Base-by-base conservation (phyloP, 1,284 basidiomycete genomes). In the Pisolithus thermaeus region DNA sequence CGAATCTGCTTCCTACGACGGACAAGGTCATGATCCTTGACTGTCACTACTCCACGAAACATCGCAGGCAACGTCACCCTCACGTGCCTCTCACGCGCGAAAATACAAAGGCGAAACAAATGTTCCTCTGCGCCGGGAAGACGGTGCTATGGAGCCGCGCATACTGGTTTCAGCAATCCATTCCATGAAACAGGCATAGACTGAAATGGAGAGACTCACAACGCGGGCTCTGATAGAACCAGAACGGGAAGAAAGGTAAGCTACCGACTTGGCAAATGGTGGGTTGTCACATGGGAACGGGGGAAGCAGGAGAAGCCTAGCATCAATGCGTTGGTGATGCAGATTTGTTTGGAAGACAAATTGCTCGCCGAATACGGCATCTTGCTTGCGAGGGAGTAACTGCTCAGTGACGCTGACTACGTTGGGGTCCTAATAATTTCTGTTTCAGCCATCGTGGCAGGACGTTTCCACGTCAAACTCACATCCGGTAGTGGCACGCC, bases 211-310 rank as follows among this genome's bases (percentile, higher is more conserved):
- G 46, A n/a, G 8, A 55, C 63, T 58, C 39, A 65, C 64, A 47
- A 69, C 55, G 27, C 53, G 53, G 38, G 61, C 61, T 8, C 40
- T 55, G 45, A 65, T 50, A 11, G 64, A 43, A n/a, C 61, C 62
- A 22, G 59, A 62, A 23, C 60, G 27, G 47, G 59, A 67, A 18
- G 66, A 65, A 53, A 64, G 52, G 56, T 62, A 65, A 20, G 67
- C 61, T 23, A 56, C 66, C n/a, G 67, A 68, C 51, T 68, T 65
- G n/a, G 64, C 67, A 53, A 67, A 59, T 1, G 67, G 62, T 22
- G 59, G 52, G 30, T 30, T 23, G 39, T 66, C 67, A 46, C 56
- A 64, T 22, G 65, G 54, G 25, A 58, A 37, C 32, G 61, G 66
- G 27, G 66, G 51, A 8, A 62, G 64, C 4, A 68, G 52, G 35